Evolutionary conservation across 2,329 filamentous ascomycete species (phyloP).

Genomic region (Epichloe uncinata): DNA sequence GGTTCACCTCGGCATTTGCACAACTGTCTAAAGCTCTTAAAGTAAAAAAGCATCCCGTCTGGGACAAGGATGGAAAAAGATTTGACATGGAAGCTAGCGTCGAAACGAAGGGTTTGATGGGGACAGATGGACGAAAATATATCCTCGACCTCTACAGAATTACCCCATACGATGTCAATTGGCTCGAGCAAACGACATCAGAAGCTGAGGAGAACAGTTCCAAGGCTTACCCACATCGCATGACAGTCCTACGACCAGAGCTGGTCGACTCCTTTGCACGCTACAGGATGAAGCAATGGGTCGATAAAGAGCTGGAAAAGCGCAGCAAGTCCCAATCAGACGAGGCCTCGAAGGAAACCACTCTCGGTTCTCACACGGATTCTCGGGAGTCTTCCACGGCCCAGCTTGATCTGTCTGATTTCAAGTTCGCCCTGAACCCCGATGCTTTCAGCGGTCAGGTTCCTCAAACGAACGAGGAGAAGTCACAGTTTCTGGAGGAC

Average conservation of each 20-base stretch:
- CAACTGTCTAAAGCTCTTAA: conserved; percentile 83
- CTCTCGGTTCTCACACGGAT: conserved; percentile 23
- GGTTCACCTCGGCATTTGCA: conserved; percentile 71
- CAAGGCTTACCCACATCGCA: conserved; percentile 74
- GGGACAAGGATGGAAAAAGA: conserved; percentile 88
- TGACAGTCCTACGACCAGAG: conserved; percentile 87
- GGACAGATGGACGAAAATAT: conserved; percentile 93
- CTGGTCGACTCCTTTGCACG: conserved; percentile 78
- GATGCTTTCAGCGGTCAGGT: conserved; percentile 89
- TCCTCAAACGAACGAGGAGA: conserved; percentile 83
- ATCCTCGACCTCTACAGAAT: conserved; percentile 94
- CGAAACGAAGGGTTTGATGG: conserved; percentile 94
- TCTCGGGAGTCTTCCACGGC: conserved; percentile 28
- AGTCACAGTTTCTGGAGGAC: conserved; percentile 66
- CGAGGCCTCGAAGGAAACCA: conserved; percentile 22
- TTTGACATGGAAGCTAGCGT: conserved; percentile 92
- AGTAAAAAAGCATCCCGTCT: conserved; percentile 94
- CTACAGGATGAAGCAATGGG: conserved; percentile 77
- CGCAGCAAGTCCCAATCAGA: conserved; percentile 28
- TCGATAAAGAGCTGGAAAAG: conserved; percentile 62
- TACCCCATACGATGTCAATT: conserved; percentile 78
- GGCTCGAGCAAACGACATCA: conserved; percentile 64
- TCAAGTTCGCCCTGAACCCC: conserved; percentile 81
- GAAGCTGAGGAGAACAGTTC: conserved; percentile 29
- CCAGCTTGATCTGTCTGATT: conserved; percentile 73